Evolutionary conservation across 805 yeast species (phyloP), one percentile per base, ranked within the genome.

Genomic region (Myxozyma udenii): DNA sequence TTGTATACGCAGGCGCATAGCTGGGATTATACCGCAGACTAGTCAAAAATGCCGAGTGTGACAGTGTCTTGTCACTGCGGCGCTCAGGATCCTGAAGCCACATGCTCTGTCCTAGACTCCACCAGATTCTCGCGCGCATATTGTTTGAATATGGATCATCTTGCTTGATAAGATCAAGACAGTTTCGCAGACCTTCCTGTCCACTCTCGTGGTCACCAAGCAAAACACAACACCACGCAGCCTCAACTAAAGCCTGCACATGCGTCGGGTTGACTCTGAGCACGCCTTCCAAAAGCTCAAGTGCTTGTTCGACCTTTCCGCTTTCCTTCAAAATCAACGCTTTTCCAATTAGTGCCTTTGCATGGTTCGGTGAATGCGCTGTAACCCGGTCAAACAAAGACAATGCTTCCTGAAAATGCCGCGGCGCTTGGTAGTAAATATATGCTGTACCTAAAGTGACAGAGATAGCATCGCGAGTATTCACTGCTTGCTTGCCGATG

Each of bases 341-440:
- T 65, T 84, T 86, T 11, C 98, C 98, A 36, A 90, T 76, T 49
- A 78, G 74, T 0, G 96, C 95, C 42, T 74, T 75, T 3, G 76
- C 68, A 60, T 82, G 79, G 3, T 66, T 61, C 3, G 77, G 75
- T 26, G 71, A 70, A 19, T 71, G 71, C 0, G 66, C 58, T 23
- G 87, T 71, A 2, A 89, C 79, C 22, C 73, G 70, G 33, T 85
- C 84, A 66, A 84, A 93, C 14, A 89, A 67, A 44, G 79, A 79
- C 25, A 84, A 64, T 0, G 98, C 98, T 23, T 83, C 74, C 1
- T 78, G 74, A 63, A 80, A 87, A 68, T 91, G 86, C 67, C 88
- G 88, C 9, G 98, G 98, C 0, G 97, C 85, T 66, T 91, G 96
- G 63, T 83, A 78, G 64, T 87, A 84, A 0, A 95, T 86, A 64